Evolutionary conservation across 2,329 filamentous ascomycete genomes (phyloP).

Genomic region (Fusarium marasasianum): DNA sequence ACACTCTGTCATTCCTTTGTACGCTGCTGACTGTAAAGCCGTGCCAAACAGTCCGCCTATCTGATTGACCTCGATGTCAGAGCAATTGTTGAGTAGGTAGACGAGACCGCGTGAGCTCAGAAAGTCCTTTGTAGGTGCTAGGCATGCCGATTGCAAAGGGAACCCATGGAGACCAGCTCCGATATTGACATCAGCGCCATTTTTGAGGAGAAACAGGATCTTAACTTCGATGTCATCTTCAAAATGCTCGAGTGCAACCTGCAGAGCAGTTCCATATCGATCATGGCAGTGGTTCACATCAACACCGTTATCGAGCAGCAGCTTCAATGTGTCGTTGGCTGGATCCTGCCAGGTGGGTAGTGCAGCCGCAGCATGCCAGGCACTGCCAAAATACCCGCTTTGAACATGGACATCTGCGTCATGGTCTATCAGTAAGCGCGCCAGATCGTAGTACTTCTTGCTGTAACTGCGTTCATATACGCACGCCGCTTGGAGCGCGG

Average conservation of each 20-base stretch:
- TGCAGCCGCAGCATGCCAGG: background rate
- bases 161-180: background rate
- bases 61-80: rapidly evolving
- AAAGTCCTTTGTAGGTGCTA: no score
- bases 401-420: background rate
- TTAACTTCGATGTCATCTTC: rapidly evolving
- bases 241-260: rapidly evolving
- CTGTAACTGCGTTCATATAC: rapidly evolving
- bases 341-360: rapidly evolving
- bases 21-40: background rate
- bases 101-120: background rate
- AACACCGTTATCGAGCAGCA: background rate
- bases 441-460: rapidly evolving
- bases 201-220: background rate
- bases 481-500: background rate
- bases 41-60: rapidly evolving
- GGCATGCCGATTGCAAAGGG: background rate
- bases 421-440: rapidly evolving
- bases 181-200: background rate
- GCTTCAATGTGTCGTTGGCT: background rate
- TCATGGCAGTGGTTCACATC: rapidly evolving
- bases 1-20: rapidly evolving
- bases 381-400: background rate
- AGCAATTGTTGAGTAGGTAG: rapidly evolving
- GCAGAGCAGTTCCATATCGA: rapidly evolving